Conservation (phyloP, 2,329 filamentous ascomycete genomes). For the Didymosphaeria variabile region DNA sequence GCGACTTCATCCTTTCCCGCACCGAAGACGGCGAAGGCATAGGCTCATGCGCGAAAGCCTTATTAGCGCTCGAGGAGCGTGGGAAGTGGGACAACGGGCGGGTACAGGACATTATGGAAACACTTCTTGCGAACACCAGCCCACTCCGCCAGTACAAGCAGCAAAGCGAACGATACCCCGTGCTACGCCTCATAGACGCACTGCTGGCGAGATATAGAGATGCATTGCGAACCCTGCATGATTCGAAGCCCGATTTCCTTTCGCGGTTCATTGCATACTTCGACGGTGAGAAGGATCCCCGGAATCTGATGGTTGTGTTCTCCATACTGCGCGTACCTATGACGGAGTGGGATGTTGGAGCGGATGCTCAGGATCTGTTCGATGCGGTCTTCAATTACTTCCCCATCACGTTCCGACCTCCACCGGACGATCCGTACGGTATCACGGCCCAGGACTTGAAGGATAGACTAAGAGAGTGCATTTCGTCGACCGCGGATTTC, state of each 20-base stretch:
- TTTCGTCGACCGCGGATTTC: constrained; percentile 68
- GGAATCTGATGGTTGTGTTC: constrained; percentile 76
- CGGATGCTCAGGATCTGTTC: constrained; percentile 69
- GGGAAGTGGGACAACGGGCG: constrained; percentile 68
- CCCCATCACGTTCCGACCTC: constrained; percentile 74
- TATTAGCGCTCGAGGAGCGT: constrained; percentile 66
- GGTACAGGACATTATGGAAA: constrained; percentile 62
- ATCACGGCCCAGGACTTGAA: constrained; percentile 76
- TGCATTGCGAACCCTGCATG: constrained; percentile 60
- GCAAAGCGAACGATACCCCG: constrained; percentile 68
- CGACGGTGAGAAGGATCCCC: constrained; percentile 73
- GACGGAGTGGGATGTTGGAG: constrained; percentile 72
- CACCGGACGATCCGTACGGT: constrained; percentile 73
- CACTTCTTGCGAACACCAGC: constrained; percentile 62
- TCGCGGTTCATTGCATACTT: constrained; percentile 70
- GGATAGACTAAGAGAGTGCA: constrained; percentile 69
- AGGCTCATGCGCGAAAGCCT: constrained; percentile 66
- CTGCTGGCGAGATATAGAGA: constrained; percentile 69
- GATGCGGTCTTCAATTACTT: constrained; percentile 78
- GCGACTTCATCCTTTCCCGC: constrained; percentile 70
- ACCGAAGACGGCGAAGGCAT: constrained; percentile 63
- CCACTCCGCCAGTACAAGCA: constrained; percentile 69
- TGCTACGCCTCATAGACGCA: constrained; percentile 68
- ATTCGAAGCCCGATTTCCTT: constrained; percentile 62
- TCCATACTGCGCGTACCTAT: constrained; percentile 73